Base-by-base conservation (phyloP, 139 green algal genomes). In the Zygnema cylindricum region DNA sequence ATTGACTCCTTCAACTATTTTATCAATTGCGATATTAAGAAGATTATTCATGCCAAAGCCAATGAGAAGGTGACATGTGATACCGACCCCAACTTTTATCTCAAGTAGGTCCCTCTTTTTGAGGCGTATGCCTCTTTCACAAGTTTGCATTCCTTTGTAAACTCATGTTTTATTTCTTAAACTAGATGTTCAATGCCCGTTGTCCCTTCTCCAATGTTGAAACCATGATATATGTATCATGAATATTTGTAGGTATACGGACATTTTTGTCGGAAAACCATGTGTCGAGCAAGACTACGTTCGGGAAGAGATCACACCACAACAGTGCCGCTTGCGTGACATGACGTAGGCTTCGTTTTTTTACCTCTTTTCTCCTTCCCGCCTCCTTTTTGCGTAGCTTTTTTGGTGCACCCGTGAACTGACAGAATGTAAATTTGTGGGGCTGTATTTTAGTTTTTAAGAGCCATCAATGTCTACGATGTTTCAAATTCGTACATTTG, bases 1-100 rank as follows among this genome's bases (percentile, higher is more conserved):
- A 97, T 99, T 55, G 96, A 98, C 93, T 98, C 95, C 7, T 99
- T 98, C 95, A 98, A 99, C 90, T 98, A 98, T 93, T 94, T 99
- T 43, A 96, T 99, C 82, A 96, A 98, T 88, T 94, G 96, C 23
- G 97, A 99, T 69, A 96, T 99, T 77, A 95, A 95, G 75, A 98
- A 99, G 88, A 99, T 99, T 86, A 95, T 99, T 25, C 91, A 86
- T n/a, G 96, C 96, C 69, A 96, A 97, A 86, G 96, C 95, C 75
- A 99, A 99, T 88, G 95, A 98, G 89, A 94, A 93, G 49, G 95
- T 99, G 55, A 98, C 94, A 0, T 97, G 96, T 86, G 97, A 99
- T 89, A 95, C 94, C 22, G 98, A 99, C 92, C 96, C 97, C 43
- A 98, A 98, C 87, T 99, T 98, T 92, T 99, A 98, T 93, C 94